Evolutionary conservation across 257 asterid species (phyloP), one percentile per base, ranked within the genome.

Genomic region (Phtheirospermum japonicum): DNA sequence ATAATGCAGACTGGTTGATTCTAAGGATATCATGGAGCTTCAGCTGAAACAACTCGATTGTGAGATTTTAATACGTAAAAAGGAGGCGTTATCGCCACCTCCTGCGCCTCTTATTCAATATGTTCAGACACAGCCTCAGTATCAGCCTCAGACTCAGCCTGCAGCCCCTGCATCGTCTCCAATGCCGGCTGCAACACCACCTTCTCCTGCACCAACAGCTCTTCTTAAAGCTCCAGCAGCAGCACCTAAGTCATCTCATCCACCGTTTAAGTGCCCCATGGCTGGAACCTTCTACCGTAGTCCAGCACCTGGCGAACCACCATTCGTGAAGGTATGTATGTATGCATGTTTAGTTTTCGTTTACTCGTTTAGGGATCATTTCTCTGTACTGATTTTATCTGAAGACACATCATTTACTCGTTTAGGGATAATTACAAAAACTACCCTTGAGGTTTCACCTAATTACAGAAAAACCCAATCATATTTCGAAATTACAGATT

Each of bases 251-350:
- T 83, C 81, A 70, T 74, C 91, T 66, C 75, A 56, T 64, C 89
- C 89, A 57, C 81, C 81, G 6, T 80, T 86, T 39, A 83, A 81
- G 71, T 62, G 65, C 65, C 95, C 95, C 56, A 83, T 86, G 95
- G 89, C 95, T 2, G 95, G 95, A 67, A 83, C 84, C 46, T 82
- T 86, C 59, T 86, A 83, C 59, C 77, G 89, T 57, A 71, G 83
- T 66, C 82, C 89, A 53, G 95, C 55, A 68, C 91, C 95, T 51
- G 76, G 85, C 55, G 95, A 79, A 77, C 87, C 87, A 6, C 68
- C 85, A 42, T 79, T 83, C 57, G 91, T 83, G 56, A 79, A 86
- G 86, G 95, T 85, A 69, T 23, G 28, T 3, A 23, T 1, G 95
- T 85, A 69, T 23, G 28, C 28, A 23, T 1, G 28, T 23, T 1